Evolutionary conservation across 2,329 filamentous ascomycete species (phyloP), one percentile per base, ranked within the genome.

Genomic region (Beauveria varroae): DNA sequence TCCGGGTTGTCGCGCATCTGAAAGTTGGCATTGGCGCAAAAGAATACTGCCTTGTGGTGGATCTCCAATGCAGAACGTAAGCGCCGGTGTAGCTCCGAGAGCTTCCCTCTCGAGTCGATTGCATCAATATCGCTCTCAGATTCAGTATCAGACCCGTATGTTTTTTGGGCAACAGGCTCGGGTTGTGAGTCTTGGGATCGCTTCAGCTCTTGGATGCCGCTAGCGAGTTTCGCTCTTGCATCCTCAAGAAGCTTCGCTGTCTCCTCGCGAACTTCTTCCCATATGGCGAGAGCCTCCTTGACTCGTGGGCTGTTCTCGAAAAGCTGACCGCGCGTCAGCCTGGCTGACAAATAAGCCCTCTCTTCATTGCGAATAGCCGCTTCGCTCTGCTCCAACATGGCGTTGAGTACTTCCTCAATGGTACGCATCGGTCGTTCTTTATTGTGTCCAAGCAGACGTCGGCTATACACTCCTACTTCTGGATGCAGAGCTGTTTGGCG

Each of bases 321-420:
- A 3, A 97, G 75, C 66, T 97, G 93, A 0, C 91, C 93, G 60
- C 85, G 81, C 18, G 81, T 82, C 50, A 96, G 76, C 64, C 84
- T 85, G 40, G 79, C 79, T 2, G 83, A 71, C 7, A 96, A 78
- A 53, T 88, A 79, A 2, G 79, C 76, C 57, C 91, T 84, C 68
- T 95, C 87, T 62, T 93, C 87, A 0, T 81, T 74, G 57, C 87
- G 83, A 61, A 93, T 82, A 1, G 75, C 71, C 6, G 78, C 78
- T 62, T 93, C 89, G 49, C 88, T 92, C 68, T 93, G 87, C 60
- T 96, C 91, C 62, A 97, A 88, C 93, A 99, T 97, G 5, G 88
- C 86, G 65, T 91, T 87, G 12, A 99, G 78, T 1, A 98, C 93
- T 72, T 98, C 90, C 20, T 87, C 84, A 1, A 96, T 88, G 0